phyloP scores from a whole-genome alignment of 2,329 filamentous ascomycete genomes.

The Helotiales sp. region DNA sequence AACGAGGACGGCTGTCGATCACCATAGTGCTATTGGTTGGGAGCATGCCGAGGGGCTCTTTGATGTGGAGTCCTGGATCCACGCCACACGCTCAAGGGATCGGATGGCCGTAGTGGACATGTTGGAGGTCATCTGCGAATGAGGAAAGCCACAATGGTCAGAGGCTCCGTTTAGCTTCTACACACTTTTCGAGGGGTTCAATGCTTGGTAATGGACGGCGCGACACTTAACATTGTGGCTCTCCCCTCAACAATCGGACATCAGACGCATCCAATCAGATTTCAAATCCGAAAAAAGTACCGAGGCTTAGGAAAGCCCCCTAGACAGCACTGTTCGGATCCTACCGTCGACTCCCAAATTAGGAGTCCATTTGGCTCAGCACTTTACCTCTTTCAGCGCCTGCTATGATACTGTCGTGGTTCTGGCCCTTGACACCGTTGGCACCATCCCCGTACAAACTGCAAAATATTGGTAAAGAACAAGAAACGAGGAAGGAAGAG shows the following conservation, averaged over 20 bases:
- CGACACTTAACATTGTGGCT: neutral
- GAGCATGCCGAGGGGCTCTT: conserved; percentile 1
- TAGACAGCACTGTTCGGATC: neutral
- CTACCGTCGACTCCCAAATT: neutral
- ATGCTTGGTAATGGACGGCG: conserved; percentile 9
- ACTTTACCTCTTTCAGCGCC: neutral
- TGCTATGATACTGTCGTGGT: too few relatives aligned
- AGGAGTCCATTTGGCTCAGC: neutral
- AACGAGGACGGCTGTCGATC: conserved; percentile 1
- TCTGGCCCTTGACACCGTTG: too few relatives aligned
- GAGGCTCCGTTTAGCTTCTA: neutral
- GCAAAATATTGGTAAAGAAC: too few relatives aligned
- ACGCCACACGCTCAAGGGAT: neutral
- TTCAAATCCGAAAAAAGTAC: neutral
- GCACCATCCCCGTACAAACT: too few relatives aligned
- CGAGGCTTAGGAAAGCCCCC: neutral
- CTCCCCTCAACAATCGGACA: too few relatives aligned
- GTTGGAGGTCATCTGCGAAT: conserved; percentile 5
- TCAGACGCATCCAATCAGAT: neutral
- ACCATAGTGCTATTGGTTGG: neutral
- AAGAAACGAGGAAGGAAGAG: too few relatives aligned
- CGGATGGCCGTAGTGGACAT: neutral
- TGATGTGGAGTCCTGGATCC: neutral
- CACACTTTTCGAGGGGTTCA: neutral
- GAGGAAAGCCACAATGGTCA: conserved; percentile 5